Evolutionary conservation across 2,329 filamentous ascomycete species (phyloP).

Genomic region (Apiospora phragmitis): DNA sequence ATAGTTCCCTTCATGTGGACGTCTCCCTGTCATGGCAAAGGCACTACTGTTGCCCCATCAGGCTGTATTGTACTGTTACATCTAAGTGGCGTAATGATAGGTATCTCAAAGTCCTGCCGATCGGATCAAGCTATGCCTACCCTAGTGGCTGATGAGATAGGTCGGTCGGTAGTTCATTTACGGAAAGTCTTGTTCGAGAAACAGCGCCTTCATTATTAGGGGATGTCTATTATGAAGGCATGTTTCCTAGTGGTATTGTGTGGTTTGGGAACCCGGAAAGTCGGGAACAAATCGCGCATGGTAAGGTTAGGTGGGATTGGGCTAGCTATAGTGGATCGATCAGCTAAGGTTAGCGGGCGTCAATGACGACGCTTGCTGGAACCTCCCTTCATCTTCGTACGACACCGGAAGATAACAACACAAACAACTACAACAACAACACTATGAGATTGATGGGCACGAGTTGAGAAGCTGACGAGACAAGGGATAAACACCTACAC

Average conservation of each 20-base stretch:
- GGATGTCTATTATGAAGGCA: neutral
- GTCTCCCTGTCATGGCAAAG: too few species aligned
- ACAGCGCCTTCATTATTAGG: neutral
- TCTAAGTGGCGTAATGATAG: too few species aligned
- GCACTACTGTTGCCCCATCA: too few species aligned
- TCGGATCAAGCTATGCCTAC: too few species aligned
- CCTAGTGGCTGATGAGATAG: too few species aligned
- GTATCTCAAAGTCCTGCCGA: too few species aligned
- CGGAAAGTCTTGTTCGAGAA: neutral
- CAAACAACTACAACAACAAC: neutral
- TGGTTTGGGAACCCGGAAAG: neutral
- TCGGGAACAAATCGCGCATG: neutral
- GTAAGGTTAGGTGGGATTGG: neutral
- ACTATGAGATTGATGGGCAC: neutral
- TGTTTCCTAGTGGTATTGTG: neutral
- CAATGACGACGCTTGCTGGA: conserved; percentile 3
- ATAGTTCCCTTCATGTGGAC: neutral
- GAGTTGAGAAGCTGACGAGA: neutral
- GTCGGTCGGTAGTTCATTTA: too few species aligned
- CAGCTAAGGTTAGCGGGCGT: neutral
- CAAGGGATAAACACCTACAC: neutral
- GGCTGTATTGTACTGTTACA: too few species aligned
- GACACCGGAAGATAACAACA: neutral
- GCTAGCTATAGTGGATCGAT: neutral
- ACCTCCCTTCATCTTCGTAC: neutral